Evolutionary conservation across 163 green algal species (phyloP).

Genomic region (Volvox carteri): DNA sequence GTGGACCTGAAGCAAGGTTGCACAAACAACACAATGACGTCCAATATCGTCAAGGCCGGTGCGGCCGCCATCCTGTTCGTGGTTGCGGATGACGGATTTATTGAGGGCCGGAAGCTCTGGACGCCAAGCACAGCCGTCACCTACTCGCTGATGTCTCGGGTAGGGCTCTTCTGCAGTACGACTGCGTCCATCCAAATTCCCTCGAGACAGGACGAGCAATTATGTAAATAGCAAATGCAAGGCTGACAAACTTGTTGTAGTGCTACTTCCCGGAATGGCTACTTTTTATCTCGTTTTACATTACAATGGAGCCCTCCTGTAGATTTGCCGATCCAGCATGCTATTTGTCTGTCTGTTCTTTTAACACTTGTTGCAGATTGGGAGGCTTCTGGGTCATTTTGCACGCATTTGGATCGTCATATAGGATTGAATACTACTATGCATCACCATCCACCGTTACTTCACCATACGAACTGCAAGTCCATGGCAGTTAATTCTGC

Average conservation of each 20-base stretch:
- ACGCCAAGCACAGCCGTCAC: neutral
- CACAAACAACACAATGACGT: neutral
- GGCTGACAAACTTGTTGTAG: neutral
- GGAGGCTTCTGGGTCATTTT: too few relatives aligned
- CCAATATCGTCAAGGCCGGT: neutral
- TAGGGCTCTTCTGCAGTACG: neutral
- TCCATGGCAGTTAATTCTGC: too few relatives aligned
- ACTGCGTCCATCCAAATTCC: too few relatives aligned
- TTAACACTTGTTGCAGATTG: too few relatives aligned
- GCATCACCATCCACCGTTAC: too few relatives aligned
- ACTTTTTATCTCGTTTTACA: neutral
- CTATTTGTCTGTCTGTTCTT: too few relatives aligned
- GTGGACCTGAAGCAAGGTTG: constrained; percentile 18
- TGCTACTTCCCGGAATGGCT: too few relatives aligned
- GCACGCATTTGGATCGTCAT: too few relatives aligned
- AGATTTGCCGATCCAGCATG: neutral
- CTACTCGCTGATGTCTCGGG: constrained; percentile 1
- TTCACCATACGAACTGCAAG: too few relatives aligned
- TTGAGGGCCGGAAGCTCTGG: neutral
- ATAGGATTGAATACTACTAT: too few relatives aligned
- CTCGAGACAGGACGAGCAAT: too few relatives aligned
- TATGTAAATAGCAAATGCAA: neutral
- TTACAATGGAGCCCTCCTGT: neutral
- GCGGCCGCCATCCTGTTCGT: neutral
- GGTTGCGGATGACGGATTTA: constrained; percentile 11